Percentiles rank a stretch among this genome's conserved stretches.
Evolutionary conservation across 495 filamentous ascomycete species (phyloP).

Genomic region (Astrothelium subdiscretum): DNA sequence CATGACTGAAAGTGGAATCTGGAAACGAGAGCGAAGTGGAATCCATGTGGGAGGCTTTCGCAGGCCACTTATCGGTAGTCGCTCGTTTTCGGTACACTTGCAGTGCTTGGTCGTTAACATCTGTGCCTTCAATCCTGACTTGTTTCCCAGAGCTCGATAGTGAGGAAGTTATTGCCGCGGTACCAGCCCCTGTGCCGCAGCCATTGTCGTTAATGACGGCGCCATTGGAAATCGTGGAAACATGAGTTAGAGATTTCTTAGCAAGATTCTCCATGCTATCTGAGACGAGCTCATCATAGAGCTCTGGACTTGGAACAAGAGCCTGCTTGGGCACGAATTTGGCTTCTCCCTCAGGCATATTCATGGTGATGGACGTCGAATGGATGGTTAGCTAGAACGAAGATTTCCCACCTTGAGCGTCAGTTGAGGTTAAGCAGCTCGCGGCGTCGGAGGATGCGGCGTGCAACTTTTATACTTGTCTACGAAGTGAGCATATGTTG

Average conservation of each 20-base stretch:
- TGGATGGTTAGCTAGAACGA: no score
- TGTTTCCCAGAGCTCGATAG: neutral
- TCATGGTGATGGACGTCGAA: neutral
- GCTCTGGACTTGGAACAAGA: slow-evolving; percentile 1
- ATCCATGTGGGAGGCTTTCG: slow-evolving; percentile 3
- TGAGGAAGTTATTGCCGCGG: neutral
- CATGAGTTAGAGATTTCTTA: neutral
- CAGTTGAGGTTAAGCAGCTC: no score
- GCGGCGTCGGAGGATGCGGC: no score
- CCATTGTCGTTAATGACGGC: slow-evolving; percentile 4
- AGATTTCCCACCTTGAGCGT: no score
- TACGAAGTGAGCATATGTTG: no score
- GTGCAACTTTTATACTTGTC: no score
- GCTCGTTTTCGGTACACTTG: slow-evolving; percentile 2
- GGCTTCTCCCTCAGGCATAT: neutral
- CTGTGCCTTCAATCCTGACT: slow-evolving; percentile 2
- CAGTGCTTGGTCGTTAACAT: slow-evolving; percentile 6
- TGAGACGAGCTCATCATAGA: slow-evolving; percentile 7
- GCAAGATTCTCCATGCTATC: slow-evolving; percentile 9
- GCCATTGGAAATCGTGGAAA: neutral
- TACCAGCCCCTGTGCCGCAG: slow-evolving; percentile 7
- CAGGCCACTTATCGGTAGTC: neutral
- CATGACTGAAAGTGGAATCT: slow-evolving; percentile 4
- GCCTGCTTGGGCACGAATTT: slow-evolving; percentile 7
- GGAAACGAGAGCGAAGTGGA: neutral